Evolutionary conservation across 805 yeast species (phyloP), one percentile per base, ranked within the genome.

Genomic region (Yarrowia hollandica): DNA sequence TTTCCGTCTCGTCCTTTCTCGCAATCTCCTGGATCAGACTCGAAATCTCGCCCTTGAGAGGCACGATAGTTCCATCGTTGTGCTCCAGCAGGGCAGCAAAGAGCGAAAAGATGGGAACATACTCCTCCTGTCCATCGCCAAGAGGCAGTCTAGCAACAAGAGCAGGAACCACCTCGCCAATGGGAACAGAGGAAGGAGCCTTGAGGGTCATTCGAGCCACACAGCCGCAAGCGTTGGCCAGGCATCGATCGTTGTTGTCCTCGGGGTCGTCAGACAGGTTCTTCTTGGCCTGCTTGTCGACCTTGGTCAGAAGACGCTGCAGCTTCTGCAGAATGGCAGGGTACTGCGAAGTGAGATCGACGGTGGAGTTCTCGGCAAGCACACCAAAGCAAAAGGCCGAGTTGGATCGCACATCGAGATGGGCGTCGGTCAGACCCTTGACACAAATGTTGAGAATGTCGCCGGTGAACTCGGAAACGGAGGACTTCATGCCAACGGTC

Each of bases 371-470:
- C 67, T 81, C 82, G 62, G 83, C 72, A 62, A 90, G 74, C 62
- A 90, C 73, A 67, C 99, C 99, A 65, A 88, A 83, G 77, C 98
- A 99, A 71, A 90, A 94, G 15, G 97, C 97, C 56, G 97, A 92
- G 66, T 90, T 88, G 67, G 96, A 91, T 74, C 92, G 86, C 61
- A 90, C 97, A 69, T 90, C 96, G 63, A 88, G 77, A 14, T 94
- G 86, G 70, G 87, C 90, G 68, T 83, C 83, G 60, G 86, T 79
- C 62, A 92, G 78, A 64, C 86, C 84, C 61, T 82, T 79, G 54
- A 81, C 76, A 70, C 94, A 86, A 35, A 85, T 76, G 69, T 84
- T 82, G 67, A 90, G 75, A 68, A 94, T 76, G 64, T 86, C 89
- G 63, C 82, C 81, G 34, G 84, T 73, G 75, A 78, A 85, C 61